Conservation (phyloP, 805 yeast genomes). For the Candida parachauliodes region DNA sequence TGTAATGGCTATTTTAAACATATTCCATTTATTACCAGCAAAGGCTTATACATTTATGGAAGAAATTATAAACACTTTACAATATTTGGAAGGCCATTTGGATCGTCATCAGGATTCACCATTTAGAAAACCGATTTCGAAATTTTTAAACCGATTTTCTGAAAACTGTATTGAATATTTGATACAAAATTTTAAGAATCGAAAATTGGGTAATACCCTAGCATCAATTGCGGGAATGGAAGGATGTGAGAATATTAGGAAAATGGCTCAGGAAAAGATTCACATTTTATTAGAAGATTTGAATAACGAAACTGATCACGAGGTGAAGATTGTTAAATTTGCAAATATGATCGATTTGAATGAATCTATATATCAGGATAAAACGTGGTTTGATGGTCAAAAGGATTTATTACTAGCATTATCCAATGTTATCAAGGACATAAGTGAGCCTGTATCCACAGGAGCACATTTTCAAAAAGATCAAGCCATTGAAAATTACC, state of each 20-base stretch:
- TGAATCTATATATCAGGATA: conserved; percentile 49
- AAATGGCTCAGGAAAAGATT: conserved; percentile 51
- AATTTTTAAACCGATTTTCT: conserved; percentile 79
- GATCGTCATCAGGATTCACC: conserved; percentile 86
- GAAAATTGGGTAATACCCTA: conserved; percentile 63
- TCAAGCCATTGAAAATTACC: conserved; percentile 65
- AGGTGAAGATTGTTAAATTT: conserved; percentile 57
- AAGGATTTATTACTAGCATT: conserved; percentile 42
- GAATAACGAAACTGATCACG: conserved; percentile 47
- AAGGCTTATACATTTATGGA: conserved; percentile 91
- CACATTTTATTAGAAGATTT: conserved; percentile 45
- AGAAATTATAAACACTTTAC: conserved; percentile 72
- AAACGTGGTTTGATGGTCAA: conserved; percentile 58
- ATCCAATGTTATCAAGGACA: conserved; percentile 40
- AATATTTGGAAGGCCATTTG: conserved; percentile 74
- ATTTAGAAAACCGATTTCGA: conserved; percentile 85
- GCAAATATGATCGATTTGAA: conserved; percentile 72
- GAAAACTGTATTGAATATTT: conserved; percentile 70
- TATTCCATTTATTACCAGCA: conserved; percentile 87
- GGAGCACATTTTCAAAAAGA: conserved; percentile 69
- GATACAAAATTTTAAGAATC: conserved; percentile 57
- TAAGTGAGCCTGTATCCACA: conserved; percentile 42
- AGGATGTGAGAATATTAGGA: conserved; percentile 55
- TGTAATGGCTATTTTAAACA: conserved; percentile 83
- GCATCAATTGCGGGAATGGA: conserved; percentile 59